Conservation (phyloP, 345 rosid species). For the Sisymbrium irio region DNA sequence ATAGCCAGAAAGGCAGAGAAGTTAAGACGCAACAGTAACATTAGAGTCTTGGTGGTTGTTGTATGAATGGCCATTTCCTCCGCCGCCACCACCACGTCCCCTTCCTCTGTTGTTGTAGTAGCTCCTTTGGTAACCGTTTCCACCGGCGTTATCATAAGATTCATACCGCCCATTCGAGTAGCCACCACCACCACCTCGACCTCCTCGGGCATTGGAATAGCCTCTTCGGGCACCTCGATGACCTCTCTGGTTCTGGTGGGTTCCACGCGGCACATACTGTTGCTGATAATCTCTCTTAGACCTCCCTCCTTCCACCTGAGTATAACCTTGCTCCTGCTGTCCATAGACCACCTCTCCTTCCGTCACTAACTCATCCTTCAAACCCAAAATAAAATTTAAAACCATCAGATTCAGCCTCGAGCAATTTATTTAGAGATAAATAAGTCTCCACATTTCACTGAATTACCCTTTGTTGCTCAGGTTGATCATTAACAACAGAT, state of each 20-base stretch:
- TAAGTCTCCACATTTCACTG: background rate
- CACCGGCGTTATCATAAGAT: constrained; percentile 56
- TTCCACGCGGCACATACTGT: constrained; percentile 56
- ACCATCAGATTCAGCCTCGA: background rate
- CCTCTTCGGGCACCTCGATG: constrained; percentile 49
- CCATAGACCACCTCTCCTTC: constrained; percentile 47
- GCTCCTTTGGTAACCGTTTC: constrained; percentile 65
- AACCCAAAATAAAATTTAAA: background rate
- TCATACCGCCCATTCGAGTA: constrained; percentile 65
- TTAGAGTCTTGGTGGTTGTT: constrained; percentile 28
- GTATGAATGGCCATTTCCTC: constrained; percentile 45
- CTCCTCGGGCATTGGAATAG: constrained; percentile 69
- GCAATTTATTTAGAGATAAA: background rate
- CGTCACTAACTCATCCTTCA: constrained; percentile 49
- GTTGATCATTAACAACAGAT: constrained; percentile 36
- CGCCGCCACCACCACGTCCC: constrained; percentile 55
- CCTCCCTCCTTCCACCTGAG: constrained; percentile 40
- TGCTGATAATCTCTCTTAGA: constrained; percentile 31
- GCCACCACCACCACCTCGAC: constrained; percentile 68
- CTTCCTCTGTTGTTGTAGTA: constrained; percentile 63
- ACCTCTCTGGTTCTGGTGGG: constrained; percentile 64
- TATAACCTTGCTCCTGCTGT: constrained; percentile 46
- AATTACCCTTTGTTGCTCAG: constrained; percentile 51
- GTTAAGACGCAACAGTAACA: constrained; percentile 23
- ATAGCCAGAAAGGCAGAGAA: constrained; percentile 11